Evolutionary conservation across 2,329 filamentous ascomycete species (phyloP).

Genomic region (Anthostomella pinea): DNA sequence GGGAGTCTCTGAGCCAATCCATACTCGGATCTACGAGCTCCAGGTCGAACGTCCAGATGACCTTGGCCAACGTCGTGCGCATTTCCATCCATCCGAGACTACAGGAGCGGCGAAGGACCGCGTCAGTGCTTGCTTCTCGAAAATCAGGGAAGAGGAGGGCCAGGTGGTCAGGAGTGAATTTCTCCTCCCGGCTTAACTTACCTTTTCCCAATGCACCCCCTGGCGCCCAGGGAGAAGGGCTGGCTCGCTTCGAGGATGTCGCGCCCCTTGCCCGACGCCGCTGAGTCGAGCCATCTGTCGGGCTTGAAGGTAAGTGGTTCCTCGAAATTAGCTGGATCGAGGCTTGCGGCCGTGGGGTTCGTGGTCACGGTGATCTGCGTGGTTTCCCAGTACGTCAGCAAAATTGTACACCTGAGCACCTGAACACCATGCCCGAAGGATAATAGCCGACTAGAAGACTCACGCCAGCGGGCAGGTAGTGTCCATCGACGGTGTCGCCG

Average conservation of each 20-base stretch:
- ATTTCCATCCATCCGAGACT: slow-evolving; percentile 19
- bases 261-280: not conserved
- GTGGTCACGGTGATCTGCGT: slow-evolving; percentile 17
- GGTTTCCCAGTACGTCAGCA: not conserved
- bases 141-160: not conserved
- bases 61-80: slow-evolving; percentile 20
- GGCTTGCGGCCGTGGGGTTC: slow-evolving; percentile 17
- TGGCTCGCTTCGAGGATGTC: slow-evolving; percentile 20
- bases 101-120: too few relatives aligned
- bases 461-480: slow-evolving; percentile 19
- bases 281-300: slow-evolving; percentile 17
- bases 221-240: slow-evolving; percentile 12
- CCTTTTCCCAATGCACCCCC: slow-evolving; percentile 16
- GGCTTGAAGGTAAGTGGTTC: slow-evolving; percentile 14
- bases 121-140: not conserved
- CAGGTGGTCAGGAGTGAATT: not conserved
- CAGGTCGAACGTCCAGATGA: slow-evolving; percentile 23
- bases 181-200: too few relatives aligned
- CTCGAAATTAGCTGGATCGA: slow-evolving; percentile 10
- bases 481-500: slow-evolving; percentile 15
- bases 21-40: slow-evolving; percentile 16
- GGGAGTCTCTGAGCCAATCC: slow-evolving; percentile 24
- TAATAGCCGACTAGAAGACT: not conserved
- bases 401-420: not conserved
- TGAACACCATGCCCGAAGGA: not conserved